Evolutionary conservation across 2,329 filamentous ascomycete genomes (phyloP), one percentile per base, ranked within the genome.

Genomic region (Pestalotiopsis sp.): DNA sequence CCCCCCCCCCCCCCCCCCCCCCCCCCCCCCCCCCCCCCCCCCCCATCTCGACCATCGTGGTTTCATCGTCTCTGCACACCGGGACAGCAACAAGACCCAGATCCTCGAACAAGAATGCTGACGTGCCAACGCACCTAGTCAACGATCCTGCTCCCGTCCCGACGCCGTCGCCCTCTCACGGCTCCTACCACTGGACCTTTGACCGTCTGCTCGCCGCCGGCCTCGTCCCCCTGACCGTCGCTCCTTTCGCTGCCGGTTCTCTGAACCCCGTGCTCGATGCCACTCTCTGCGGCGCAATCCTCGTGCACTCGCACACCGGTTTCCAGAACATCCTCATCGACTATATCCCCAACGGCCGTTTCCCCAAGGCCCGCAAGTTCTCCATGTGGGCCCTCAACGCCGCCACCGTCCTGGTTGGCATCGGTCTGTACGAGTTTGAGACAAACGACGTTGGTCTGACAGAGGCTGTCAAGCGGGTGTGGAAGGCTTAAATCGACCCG

Each of bases 181-280:
- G 96, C 76, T 97, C 93, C 82, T 99, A 98, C 86, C 96, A 99
- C 88, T 99, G 96, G 96, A 93, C 92, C 70, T 97, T 97, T 78
- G 96, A 99, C 87, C 94, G 93, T 78, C 80, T 94, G 68, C 84
- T 98, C 75, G 91, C 94, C 68, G 91, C 89, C 68, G 92, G 90
- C 68, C 89, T 99, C 71, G 85, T 99, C 71, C 97, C 96, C 64
- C 86, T 99, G 73, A 94, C 92, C 71, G 86, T 98, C 73, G 92
- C 94, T 52, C 96, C 96, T 71, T 99, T 99, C 83, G 95, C 95
- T 70, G 91, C 93, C 70, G 95, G 95, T 77, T 93, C 93, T 52
- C 87, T 98, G 73, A 97, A 97, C 88, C 96, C 96, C 65, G 86
- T 92, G 72, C 88, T 92, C 77, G 96, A 99, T 80, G 94, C 95